These are phyloP conservation scores for Orbilia brochopaga DNA, from an alignment of 2,329 filamentous ascomycete genomes.

Conservation along the genomic window DNA sequence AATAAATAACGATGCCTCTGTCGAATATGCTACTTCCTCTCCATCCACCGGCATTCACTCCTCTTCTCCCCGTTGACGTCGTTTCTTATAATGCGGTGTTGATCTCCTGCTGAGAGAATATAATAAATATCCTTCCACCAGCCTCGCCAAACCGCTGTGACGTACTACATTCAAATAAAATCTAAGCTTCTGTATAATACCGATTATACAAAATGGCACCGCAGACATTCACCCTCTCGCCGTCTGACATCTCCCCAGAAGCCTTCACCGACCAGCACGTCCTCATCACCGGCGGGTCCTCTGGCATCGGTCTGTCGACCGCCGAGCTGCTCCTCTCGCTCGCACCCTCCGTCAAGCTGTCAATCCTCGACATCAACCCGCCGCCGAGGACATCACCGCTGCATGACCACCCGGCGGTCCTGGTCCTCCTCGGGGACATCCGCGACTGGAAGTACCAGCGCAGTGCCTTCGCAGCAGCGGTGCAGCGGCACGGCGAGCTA, in stretches of 20 bases:
- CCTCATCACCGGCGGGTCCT: conserved; percentile 49
- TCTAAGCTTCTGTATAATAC: too few species aligned
- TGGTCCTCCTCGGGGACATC: conserved; percentile 60
- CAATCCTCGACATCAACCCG: conserved; percentile 58
- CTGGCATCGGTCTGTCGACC: conserved; percentile 56
- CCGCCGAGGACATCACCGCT: conserved; percentile 57
- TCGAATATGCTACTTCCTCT: too few species aligned
- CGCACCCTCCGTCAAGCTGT: conserved; percentile 57
- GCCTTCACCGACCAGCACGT: conserved; percentile 42
- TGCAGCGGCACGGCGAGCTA: conserved; percentile 60
- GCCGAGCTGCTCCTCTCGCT: conserved; percentile 58
- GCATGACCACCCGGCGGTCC: conserved; percentile 54
- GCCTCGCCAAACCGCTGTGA: too few species aligned
- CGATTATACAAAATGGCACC: conserved; percentile 21
- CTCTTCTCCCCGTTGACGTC: too few species aligned
- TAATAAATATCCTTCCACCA: too few species aligned
- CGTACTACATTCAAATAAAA: too few species aligned
- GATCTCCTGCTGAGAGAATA: too few species aligned
- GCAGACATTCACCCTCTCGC: conserved; percentile 35
- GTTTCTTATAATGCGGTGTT: too few species aligned
- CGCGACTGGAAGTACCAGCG: conserved; percentile 61
- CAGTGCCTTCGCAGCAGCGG: conserved; percentile 59
- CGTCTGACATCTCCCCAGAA: conserved; percentile 23
- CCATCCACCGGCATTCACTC: too few species aligned
- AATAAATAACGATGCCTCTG: too few species aligned